Base-by-base conservation (phyloP, 495 filamentous ascomycete species). In the Monascus purpureus region DNA sequence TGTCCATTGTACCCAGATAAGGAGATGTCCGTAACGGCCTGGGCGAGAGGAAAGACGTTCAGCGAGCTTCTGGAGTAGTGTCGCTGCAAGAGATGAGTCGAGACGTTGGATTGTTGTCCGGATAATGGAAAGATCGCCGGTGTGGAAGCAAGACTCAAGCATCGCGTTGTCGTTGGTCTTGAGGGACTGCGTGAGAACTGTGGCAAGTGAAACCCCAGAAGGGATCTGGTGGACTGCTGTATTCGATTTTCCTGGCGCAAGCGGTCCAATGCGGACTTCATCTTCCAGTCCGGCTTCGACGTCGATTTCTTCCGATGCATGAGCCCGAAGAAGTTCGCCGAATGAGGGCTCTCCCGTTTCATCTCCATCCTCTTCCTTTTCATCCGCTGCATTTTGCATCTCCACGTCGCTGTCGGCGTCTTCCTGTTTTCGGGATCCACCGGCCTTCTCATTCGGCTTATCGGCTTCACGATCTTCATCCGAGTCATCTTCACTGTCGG, bases 1-100 rank as follows among this genome's bases (percentile, higher is more conserved):
- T 1, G 82, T 88, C 83, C 85, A 93, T 55, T 95, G 84, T 27
- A 95, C 78, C 90, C 90, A 97, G 11, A 80, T 71, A 64, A 94
- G 87, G n/a, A 97, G 72, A 40, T 73, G 80, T 17, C 84, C 83
- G 11, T 90, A 86, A 32, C 90, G 73, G 15, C 87, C 90, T 4
- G 90, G 90, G 13, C 82, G 71, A 38, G 80, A 72, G 44, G 93
- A 78, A 51, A 97, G 72, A 40, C 85, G 74, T 46, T 92, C 80
- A 8, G 90, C 82, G 19, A 97, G 70, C 44, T 78, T 81, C 47
- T 80, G 73, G 29, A 96, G 70, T 16, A 97, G 67, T 8, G 55
- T 69, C 9, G 74, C 71, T 4, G 85, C 87, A 23, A 93, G 72
- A 1, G 74, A 67, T 8, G 90, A 92, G 41, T 86, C 83, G 22